Percentiles rank a stretch among this genome's conserved stretches.
Evolutionary conservation across 495 filamentous ascomycete species (phyloP).

Genomic region (Rusavskia elegans): DNA sequence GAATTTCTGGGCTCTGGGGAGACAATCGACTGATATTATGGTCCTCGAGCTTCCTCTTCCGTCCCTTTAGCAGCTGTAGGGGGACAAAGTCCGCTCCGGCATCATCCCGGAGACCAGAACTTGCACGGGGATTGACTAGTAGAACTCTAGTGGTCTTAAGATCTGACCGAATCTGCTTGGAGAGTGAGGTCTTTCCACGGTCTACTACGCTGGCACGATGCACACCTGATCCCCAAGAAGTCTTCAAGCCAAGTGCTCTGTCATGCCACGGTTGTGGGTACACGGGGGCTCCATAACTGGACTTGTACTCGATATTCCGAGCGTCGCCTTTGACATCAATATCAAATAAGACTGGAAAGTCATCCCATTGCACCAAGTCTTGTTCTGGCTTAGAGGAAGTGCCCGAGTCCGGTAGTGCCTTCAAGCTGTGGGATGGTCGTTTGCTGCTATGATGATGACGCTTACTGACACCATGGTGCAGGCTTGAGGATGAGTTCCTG

Average conservation of each 20-base stretch:
- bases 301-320: conserved; percentile 43
- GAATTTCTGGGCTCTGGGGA: neutral
- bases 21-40: neutral
- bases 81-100: neutral
- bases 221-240: neutral
- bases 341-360: conserved; percentile 15
- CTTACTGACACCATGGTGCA: too few species aligned
- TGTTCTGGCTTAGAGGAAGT: neutral
- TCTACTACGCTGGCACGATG: neutral
- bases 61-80: neutral
- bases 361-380: conserved; percentile 1
- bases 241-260: conserved; percentile 14
- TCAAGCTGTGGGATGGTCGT: too few species aligned
- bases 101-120: neutral
- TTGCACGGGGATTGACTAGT: neutral
- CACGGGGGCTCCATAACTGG: conserved; percentile 38
- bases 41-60: neutral
- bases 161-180: neutral
- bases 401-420: too few species aligned
- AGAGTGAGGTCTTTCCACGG: neutral
- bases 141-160: neutral
- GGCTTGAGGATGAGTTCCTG: too few species aligned
- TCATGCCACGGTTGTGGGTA: conserved; percentile 43
- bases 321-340: conserved; percentile 46
- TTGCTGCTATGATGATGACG: too few species aligned